A percentile compares a stretch with the other conserved stretches of the same genome.
These are phyloP conservation scores for Plasmodium vivax DNA, from an alignment of 169 alveolate species.

Conservation along the genomic window DNA sequence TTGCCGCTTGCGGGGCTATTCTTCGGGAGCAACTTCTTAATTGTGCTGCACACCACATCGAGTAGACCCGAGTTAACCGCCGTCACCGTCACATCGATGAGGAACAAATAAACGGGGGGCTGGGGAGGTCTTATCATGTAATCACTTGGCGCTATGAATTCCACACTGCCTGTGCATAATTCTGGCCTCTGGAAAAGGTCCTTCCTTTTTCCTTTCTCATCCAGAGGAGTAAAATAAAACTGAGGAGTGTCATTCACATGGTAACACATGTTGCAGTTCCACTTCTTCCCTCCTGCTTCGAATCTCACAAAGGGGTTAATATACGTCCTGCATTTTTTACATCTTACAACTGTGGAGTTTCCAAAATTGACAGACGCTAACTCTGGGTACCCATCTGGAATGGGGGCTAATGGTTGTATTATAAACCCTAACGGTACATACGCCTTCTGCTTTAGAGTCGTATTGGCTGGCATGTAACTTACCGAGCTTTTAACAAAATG, in stretches of 20 bases:
- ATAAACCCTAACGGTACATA: conserved; percentile 86
- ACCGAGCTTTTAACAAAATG: conserved; percentile 76
- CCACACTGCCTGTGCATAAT: conserved; percentile 94
- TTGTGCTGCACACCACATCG: conserved; percentile 88
- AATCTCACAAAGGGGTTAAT: conserved; percentile 96
- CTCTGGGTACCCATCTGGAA: conserved; percentile 88
- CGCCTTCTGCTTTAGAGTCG: conserved; percentile 86
- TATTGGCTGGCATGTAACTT: conserved; percentile 79
- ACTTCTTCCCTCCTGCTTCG: conserved; percentile 95
- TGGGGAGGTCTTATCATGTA: conserved; percentile 97
- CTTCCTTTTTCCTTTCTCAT: conserved; percentile 87
- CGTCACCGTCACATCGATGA: conserved; percentile 92
- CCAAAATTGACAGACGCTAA: conserved; percentile 91
- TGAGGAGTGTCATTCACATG: conserved; percentile 92
- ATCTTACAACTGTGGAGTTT: conserved; percentile 90
- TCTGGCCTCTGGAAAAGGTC: conserved; percentile 92
- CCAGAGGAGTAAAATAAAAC: conserved; percentile 86
- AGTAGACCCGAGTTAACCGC: conserved; percentile 94
- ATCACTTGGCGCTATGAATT: conserved; percentile 96
- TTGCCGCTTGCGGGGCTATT: background rate
- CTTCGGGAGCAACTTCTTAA: conserved; percentile 82
- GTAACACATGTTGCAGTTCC: conserved; percentile 98
- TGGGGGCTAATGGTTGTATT: conserved; percentile 88
- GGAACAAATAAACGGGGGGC: conserved; percentile 94
- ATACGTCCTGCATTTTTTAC: conserved; percentile 94